Evolutionary conservation across 805 yeast genomes (phyloP).

Genomic region (Kuraishia piskuri): DNA sequence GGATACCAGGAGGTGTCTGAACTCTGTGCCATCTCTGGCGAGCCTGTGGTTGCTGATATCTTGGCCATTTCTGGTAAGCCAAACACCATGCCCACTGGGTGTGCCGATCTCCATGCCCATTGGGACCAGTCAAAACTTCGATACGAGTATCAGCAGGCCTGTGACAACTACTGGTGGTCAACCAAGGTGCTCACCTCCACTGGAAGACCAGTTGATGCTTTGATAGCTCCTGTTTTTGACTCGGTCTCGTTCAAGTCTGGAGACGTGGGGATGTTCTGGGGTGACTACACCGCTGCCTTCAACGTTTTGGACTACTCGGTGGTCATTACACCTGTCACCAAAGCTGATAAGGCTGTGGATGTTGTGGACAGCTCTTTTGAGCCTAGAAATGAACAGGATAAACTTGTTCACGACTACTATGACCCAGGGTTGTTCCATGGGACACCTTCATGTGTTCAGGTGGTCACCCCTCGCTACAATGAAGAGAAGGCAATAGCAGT

Average conservation of each 20-base stretch:
- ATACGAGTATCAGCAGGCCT: constrained; percentile 24
- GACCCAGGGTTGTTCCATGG: constrained; percentile 37
- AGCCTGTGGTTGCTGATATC: constrained; percentile 15
- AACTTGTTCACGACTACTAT: constrained; percentile 33
- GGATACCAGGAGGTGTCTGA: constrained; percentile 23
- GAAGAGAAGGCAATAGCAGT: constrained; percentile 48
- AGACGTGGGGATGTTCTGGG: constrained; percentile 26
- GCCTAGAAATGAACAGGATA: constrained; percentile 33
- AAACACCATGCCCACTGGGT: not conserved
- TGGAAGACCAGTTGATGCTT: constrained; percentile 36
- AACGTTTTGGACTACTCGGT: constrained; percentile 45
- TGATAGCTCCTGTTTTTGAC: constrained; percentile 38
- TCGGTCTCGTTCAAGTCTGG: constrained; percentile 33
- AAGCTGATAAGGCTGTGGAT: constrained; percentile 27
- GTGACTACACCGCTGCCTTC: constrained; percentile 46
- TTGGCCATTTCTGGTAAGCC: not conserved
- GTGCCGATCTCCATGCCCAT: constrained; percentile 10
- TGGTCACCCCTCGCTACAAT: constrained; percentile 43
- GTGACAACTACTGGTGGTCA: constrained; percentile 27
- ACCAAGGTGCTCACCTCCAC: constrained; percentile 24
- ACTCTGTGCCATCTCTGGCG: constrained; percentile 19
- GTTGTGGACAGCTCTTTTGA: constrained; percentile 11
- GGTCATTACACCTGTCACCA: constrained; percentile 34
- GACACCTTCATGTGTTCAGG: constrained; percentile 48
- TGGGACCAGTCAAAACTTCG: constrained; percentile 31